Conservation (phyloP, 139 green algal species). For the Choricystis sp. region DNA sequence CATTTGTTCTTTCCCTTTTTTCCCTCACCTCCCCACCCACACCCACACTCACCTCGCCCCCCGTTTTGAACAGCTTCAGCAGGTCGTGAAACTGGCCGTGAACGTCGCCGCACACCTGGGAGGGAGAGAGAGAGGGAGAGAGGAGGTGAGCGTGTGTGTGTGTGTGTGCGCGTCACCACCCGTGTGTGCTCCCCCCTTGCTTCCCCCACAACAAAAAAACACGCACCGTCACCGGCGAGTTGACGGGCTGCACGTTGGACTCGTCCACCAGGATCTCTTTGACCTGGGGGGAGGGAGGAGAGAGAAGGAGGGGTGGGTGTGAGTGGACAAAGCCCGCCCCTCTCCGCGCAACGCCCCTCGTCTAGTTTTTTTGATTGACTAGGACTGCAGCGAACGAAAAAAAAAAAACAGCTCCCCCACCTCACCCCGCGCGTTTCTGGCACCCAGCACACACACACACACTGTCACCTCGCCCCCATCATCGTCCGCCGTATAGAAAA, state of each 20-base stretch:
- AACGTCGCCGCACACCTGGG: slow-evolving; percentile 95
- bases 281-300: slow-evolving; percentile 34
- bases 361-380: too few relatives aligned
- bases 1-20: too few relatives aligned
- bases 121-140: background rate
- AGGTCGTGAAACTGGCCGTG: slow-evolving; percentile 99
- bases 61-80: slow-evolving; percentile 92
- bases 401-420: too few relatives aligned
- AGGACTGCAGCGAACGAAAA: too few relatives aligned
- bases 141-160: background rate
- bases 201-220: slow-evolving; percentile 1
- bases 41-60: slow-evolving; percentile 60
- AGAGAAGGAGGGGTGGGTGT: background rate
- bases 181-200: background rate
- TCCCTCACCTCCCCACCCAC: slow-evolving; percentile 1
- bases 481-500: too few relatives aligned
- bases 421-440: too few relatives aligned
- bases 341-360: too few relatives aligned
- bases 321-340: too few relatives aligned
- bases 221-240: slow-evolving; percentile 81
- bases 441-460: too few relatives aligned
- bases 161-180: background rate
- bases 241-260: slow-evolving; percentile 96
- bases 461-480: too few relatives aligned
- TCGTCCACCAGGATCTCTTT: slow-evolving; percentile 99